A percentile compares a stretch with the other conserved stretches of the same genome.
phyloP scores from a whole-genome alignment of 1,284 basidiomycete genomes.

The Puccinia hordei region DNA sequence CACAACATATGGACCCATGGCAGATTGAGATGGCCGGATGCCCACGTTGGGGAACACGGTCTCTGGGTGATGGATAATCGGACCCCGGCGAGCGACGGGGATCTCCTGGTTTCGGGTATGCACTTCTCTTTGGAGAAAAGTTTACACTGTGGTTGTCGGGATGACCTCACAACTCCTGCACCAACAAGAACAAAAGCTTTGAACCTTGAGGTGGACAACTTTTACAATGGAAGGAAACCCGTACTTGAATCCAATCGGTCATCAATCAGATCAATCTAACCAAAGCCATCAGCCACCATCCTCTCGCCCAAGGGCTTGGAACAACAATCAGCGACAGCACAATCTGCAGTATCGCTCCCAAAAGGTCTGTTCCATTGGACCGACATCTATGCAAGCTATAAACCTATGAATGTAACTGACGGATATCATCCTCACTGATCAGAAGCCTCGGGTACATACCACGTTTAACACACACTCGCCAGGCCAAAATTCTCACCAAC shows the following conservation, averaged over 20 bases:
- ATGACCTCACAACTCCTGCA: neutral
- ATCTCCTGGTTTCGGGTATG: no score
- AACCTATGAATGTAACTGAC: neutral
- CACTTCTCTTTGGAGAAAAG: no score
- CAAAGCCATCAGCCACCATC: neutral
- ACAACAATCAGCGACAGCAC: neutral
- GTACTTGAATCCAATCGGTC: neutral
- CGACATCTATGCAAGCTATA: neutral
- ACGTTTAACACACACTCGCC: neutral
- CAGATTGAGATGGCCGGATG: no score
- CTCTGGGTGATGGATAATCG: no score
- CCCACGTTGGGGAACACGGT: no score
- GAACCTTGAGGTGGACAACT: neutral
- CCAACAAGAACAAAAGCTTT: neutral
- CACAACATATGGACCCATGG: no score
- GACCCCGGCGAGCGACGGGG: no score
- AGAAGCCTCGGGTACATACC: neutral
- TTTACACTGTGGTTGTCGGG: no score
- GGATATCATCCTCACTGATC: neutral
- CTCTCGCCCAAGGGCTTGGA: neutral
- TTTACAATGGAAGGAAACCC: neutral
- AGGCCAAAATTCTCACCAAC: neutral
- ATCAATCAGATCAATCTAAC: neutral
- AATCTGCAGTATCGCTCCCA: slow-evolving; percentile 12
- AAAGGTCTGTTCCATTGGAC: neutral